Percentiles rank a stretch among this genome's conserved stretches.
Evolutionary conservation across 768 basidiomycete genomes (phyloP).

Genomic region (Termitomyces sp.): DNA sequence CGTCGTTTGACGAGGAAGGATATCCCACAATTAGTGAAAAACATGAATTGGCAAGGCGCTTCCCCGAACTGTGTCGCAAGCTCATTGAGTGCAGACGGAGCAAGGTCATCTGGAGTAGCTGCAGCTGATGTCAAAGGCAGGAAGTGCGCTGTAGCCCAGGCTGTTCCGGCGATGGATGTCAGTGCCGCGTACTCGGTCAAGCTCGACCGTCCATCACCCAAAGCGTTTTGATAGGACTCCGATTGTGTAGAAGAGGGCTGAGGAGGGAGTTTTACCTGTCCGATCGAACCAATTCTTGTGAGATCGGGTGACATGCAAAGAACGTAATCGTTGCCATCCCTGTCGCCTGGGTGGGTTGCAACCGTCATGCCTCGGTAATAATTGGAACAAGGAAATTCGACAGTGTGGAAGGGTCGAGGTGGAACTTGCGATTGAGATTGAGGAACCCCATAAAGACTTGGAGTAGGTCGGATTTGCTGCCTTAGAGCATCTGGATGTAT

Average conservation of each 20-base stretch:
- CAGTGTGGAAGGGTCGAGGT: conserved; percentile 53
- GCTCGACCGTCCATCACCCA: conserved; percentile 44
- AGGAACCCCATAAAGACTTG: conserved; percentile 41
- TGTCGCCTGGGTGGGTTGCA: conserved; percentile 69
- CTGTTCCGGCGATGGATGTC: conserved; percentile 74
- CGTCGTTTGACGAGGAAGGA: conserved; percentile 77
- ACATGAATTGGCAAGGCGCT: conserved; percentile 72
- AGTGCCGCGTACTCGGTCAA: conserved; percentile 75
- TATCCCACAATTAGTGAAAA: conserved; percentile 83
- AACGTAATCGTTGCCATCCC: conserved; percentile 68
- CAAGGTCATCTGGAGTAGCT: conserved; percentile 34
- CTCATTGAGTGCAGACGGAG: conserved; percentile 66
- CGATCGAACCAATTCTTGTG: conserved; percentile 62
- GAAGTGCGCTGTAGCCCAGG: conserved; percentile 76
- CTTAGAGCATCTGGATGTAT: conserved; percentile 72
- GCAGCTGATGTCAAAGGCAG: conserved; percentile 22
- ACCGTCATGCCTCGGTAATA: conserved; percentile 64
- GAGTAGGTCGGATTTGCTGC: conserved; percentile 39
- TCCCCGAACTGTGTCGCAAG: conserved; percentile 78
- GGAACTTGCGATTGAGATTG: conserved; percentile 39
- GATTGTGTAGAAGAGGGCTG: conserved; percentile 30
- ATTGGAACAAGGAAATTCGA: conserved; percentile 54
- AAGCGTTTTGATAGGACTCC: conserved; percentile 28
- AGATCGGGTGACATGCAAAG: conserved; percentile 74
- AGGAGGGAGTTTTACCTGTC: conserved; percentile 50